Evolutionary conservation across 1,139 yeast genomes (phyloP), one percentile per base, ranked within the genome.

Genomic region (Torulaspora pretoriensis): DNA sequence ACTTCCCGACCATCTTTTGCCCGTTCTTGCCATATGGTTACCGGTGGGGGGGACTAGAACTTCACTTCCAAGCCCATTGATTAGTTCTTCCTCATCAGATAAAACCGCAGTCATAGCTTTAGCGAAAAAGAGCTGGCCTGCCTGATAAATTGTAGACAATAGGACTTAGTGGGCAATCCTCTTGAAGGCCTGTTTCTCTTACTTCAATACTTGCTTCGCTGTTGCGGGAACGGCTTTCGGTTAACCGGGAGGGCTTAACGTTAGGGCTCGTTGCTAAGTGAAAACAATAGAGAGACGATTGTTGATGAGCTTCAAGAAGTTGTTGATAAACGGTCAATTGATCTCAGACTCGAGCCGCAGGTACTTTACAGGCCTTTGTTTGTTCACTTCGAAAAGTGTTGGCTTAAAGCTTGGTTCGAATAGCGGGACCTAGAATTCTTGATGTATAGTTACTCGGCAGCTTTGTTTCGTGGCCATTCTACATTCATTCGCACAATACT

Each of bases 21-120:
- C 69, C 9, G 71, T 73, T 48, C 80, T 65, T 1, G 79, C 80
- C 48, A 75, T 72, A 47, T 75, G 72, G 54, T 75, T 75, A 0
- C 78, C 78, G 1, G 72, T 42, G 13, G 46, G 43, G n/a, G 46
- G 30, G 16, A 40, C 32, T 28, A 67, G 65, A 39, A 68, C 70
- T 9, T 53, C 54, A 31, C 61, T 50, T 7, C 55, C 54, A 10
- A 51, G 38, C 5, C 55, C 53, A 12, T 52, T 47, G 19, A 47
- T 51, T n/a, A 47, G 31, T n/a, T 54, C 61, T 30, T 64, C 67
- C 12, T 61, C 66, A 25, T 62, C 67, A 2, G 64, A 60, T 16
- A 57, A 34, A n/a, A 63, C 52, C 2, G 64, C 64, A 38, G 64
- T 59, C 68, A 64, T 63, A n/a, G 8, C 29, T 38, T 10, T 6